A percentile compares a stretch with the other conserved stretches of the same genome.
phyloP scores from a whole-genome alignment of 2,329 filamentous ascomycete genomes.

The Alternaria alternata region DNA sequence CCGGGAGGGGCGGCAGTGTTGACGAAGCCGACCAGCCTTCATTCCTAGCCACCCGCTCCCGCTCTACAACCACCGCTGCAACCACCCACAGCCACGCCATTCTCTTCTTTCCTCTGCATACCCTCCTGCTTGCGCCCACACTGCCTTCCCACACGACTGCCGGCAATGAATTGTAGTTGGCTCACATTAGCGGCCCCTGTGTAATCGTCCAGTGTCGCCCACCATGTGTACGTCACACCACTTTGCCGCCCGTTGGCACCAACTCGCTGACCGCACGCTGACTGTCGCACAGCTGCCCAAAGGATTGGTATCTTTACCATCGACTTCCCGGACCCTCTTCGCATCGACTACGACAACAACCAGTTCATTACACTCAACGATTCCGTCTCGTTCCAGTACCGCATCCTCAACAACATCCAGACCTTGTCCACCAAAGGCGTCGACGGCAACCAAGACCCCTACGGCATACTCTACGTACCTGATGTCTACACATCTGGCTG shows the following conservation, averaged over 20 bases:
- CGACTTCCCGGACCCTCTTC: constrained; percentile 46
- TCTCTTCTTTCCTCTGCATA: background rate
- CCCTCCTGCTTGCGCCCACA: background rate
- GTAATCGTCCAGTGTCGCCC: constrained; percentile 24
- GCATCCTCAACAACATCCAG: constrained; percentile 67
- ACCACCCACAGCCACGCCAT: background rate
- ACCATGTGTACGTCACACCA: constrained; percentile 53
- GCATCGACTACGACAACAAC: constrained; percentile 40
- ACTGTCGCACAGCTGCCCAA: constrained; percentile 40
- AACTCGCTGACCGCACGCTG: constrained; percentile 3
- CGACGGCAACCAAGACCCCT: constrained; percentile 68
- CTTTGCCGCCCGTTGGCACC: constrained; percentile 5
- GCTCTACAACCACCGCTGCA: constrained; percentile 6
- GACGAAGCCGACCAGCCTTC: constrained; percentile 30
- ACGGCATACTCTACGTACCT: constrained; percentile 87
- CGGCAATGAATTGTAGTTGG: constrained; percentile 28
- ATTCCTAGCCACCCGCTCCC: constrained; percentile 8
- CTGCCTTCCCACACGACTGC: background rate
- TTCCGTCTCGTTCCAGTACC: constrained; percentile 48
- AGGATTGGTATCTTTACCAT: constrained; percentile 48
- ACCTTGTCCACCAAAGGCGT: constrained; percentile 77
- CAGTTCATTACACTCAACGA: constrained; percentile 41
- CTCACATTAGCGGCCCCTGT: constrained; percentile 16
- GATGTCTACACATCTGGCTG: constrained; percentile 71
- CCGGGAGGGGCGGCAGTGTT: constrained; percentile 12